Conservation (phyloP, 345 rosid species). For the Atalantia buxifolia region DNA sequence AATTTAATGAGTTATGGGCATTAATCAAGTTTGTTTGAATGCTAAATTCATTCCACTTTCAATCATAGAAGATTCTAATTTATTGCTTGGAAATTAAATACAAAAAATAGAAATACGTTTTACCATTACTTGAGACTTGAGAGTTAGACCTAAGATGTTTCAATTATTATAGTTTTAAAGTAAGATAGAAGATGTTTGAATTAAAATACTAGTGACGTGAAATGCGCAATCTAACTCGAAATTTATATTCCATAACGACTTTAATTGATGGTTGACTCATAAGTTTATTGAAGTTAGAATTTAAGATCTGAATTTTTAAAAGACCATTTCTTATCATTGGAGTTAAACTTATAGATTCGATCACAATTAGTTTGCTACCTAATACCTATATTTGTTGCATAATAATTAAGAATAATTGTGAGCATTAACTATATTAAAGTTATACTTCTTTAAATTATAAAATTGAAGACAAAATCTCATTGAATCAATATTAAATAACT, state of each 20-base stretch:
- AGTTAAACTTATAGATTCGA: too few relatives aligned
- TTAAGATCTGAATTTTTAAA: too few relatives aligned
- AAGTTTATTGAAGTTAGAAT: too few relatives aligned
- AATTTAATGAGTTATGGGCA: not conserved
- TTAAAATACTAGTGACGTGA: too few relatives aligned
- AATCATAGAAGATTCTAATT: not conserved
- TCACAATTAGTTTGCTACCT: not conserved
- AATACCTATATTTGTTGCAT: rapidly evolving
- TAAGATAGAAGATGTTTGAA: too few relatives aligned
- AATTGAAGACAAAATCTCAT: too few relatives aligned
- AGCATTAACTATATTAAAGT: not conserved
- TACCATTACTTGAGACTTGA: not conserved
- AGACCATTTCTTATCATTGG: too few relatives aligned
- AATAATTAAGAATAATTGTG: not conserved
- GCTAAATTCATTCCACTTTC: not conserved
- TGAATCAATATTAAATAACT: not conserved
- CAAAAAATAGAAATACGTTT: not conserved
- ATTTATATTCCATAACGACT: too few relatives aligned
- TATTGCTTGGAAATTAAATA: not conserved
- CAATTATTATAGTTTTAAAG: too few relatives aligned
- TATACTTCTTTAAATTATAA: not conserved
- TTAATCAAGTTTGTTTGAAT: not conserved
- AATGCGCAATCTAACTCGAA: too few relatives aligned
- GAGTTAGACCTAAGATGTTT: too few relatives aligned
- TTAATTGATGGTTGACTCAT: too few relatives aligned